Evolutionary conservation across 768 basidiomycete genomes (phyloP).

Genomic region (Russula virescens): DNA sequence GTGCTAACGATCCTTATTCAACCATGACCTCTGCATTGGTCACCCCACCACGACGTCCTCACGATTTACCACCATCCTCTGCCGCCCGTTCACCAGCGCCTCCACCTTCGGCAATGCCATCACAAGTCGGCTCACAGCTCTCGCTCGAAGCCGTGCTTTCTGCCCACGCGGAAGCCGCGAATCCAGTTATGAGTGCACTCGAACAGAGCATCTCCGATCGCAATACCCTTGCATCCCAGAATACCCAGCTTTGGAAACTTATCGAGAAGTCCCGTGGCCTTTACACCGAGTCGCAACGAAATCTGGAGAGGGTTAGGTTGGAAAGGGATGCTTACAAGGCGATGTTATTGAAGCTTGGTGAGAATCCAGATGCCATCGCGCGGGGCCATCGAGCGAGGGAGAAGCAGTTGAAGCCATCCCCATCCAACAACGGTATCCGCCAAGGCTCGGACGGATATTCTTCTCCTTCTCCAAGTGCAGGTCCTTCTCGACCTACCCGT

Average conservation of each 20-base stretch:
- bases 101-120: conserved; percentile 28
- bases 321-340: conserved; percentile 64
- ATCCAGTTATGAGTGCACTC: conserved; percentile 56
- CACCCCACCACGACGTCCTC: conserved; percentile 21
- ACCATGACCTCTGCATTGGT: conserved; percentile 14
- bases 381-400: conserved; percentile 30
- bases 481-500: conserved; percentile 21
- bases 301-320: conserved; percentile 74
- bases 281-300: conserved; percentile 76
- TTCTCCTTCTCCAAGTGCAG: conserved; percentile 20
- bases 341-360: conserved; percentile 32
- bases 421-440: conserved; percentile 31
- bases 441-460: conserved; percentile 14
- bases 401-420: conserved; percentile 28
- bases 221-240: conserved; percentile 75
- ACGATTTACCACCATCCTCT: conserved; percentile 14
- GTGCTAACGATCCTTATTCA: conserved; percentile 8
- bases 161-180: conserved; percentile 45
- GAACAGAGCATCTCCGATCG: conserved; percentile 76
- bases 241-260: conserved; percentile 90
- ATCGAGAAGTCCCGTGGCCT: conserved; percentile 86
- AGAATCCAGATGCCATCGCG: conserved; percentile 43
- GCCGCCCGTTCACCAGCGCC: conserved; percentile 27
- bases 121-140: conserved; percentile 28
- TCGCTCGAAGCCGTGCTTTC: conserved; percentile 51